phyloP scores from a whole-genome alignment of 805 yeast genomes.

The Cyberlindnera petersonii region DNA sequence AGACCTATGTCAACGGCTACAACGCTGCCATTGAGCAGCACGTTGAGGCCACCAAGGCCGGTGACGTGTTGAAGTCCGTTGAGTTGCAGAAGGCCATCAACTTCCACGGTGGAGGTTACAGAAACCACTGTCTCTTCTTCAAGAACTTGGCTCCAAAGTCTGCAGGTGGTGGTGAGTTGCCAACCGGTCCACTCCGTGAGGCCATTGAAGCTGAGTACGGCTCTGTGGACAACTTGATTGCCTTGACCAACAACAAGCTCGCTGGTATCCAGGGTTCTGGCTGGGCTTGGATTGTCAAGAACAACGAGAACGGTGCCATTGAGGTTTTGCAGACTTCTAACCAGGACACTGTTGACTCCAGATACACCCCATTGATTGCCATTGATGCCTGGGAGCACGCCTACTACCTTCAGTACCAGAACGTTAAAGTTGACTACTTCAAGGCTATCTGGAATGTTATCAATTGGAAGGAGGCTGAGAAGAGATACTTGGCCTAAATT shows the following conservation, averaged over 20 bases:
- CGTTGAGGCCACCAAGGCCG: conserved; percentile 55
- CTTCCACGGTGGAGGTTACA: conserved; percentile 90
- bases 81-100: conserved; percentile 71
- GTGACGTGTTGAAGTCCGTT: conserved; percentile 57
- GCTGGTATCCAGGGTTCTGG: conserved; percentile 95
- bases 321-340: conserved; percentile 79
- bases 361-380: conserved; percentile 70
- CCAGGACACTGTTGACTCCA: conserved; percentile 79
- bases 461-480: conserved; percentile 89
- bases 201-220: conserved; percentile 67
- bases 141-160: conserved; percentile 75
- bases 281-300: conserved; percentile 89
- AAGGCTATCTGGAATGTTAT: conserved; percentile 92
- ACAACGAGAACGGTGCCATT: conserved; percentile 66
- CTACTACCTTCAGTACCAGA: conserved; percentile 88
- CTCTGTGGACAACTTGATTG: conserved; percentile 61
- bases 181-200: conserved; percentile 52
- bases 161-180: conserved; percentile 70
- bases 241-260: conserved; percentile 59
- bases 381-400: conserved; percentile 98
- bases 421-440: conserved; percentile 88
- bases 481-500: conserved; percentile 47
- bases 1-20: conserved; percentile 83
- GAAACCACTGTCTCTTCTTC: conserved; percentile 87
- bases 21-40: conserved; percentile 74